Percentiles rank a stretch among this genome's conserved stretches.
phyloP scores from a whole-genome alignment of 176 grass and related monocot species.

The Dactylis glomerata region DNA sequence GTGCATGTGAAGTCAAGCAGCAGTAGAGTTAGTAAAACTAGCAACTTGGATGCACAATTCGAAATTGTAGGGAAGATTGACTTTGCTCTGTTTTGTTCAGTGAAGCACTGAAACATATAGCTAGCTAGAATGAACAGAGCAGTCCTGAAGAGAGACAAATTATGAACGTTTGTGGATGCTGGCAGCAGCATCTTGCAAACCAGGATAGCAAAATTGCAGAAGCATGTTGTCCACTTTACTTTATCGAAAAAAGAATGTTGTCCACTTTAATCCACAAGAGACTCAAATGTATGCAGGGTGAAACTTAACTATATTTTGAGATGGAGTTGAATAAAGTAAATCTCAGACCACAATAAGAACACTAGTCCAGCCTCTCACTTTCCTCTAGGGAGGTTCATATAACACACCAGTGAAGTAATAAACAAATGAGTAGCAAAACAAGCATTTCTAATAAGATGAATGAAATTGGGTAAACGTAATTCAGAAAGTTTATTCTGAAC shows the following conservation, averaged over 20 bases:
- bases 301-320: too few relatives aligned
- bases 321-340: too few relatives aligned
- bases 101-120: not conserved
- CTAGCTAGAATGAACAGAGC: not conserved
- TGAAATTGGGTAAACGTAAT: not conserved
- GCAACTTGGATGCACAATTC: not conserved
- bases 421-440: too few relatives aligned
- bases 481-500: not conserved
- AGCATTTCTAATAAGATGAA: too few relatives aligned
- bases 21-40: conserved; percentile 1
- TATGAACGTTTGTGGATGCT: not conserved
- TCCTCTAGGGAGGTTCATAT: too few relatives aligned
- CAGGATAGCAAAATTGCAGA: not conserved
- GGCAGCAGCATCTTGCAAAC: not conserved
- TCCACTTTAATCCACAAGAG: too few relatives aligned
- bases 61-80: not conserved
- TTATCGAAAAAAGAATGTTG: too few relatives aligned
- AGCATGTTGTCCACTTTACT: too few relatives aligned
- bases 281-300: too few relatives aligned
- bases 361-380: too few relatives aligned
- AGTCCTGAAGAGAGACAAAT: not conserved
- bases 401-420: too few relatives aligned
- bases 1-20: not conserved
- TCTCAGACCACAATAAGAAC: too few relatives aligned
- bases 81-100: not conserved